Evolutionary conservation across 1,284 basidiomycete species (phyloP), one percentile per base, ranked within the genome.

Genomic region (Trichosporon ovoides): DNA sequence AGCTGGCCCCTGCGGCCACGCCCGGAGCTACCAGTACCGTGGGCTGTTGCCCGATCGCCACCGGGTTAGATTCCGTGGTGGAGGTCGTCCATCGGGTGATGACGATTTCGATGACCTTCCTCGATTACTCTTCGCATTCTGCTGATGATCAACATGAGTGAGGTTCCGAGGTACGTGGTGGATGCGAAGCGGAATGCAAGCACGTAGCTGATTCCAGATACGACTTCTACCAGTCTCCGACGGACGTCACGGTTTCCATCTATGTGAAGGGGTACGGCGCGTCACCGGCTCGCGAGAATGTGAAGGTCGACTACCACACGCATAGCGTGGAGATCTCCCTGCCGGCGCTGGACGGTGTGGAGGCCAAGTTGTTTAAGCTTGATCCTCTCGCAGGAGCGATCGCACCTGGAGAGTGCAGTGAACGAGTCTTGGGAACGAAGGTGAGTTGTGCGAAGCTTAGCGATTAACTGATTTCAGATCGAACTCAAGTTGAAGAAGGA

Each of bases 211-310:
- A 48, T 7, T 7, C 3, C 28, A 48, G 90, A 74, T 84, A 92
- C 78, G 89, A 91, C 74, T 93, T 88, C 76, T 93, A 92, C 76
- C 90, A 93, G 77, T 87, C 85, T 2, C 87, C 90, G 61, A 84
- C 88, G 56, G 81, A 78, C 62, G 72, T 92, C 58, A 89, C 81
- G 12, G 72, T 92, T 66, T 86, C 87, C 53, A 78, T 93, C 66
- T 92, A 91, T 70, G 84, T 92, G 77, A 85, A 85, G 68, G 85
- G 85, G 61, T 88, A 73, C 55, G 64, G 56, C 22, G 43, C 53
- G 7, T 38, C 64, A 10, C 62, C 55, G 1, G 36, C 84, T 34
- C 84, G 88, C 72, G 83, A 86, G 16, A 79, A 79, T 14, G 84
- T 91, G 53, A 78, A 79, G 12, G 77, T 93, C 62, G 73, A 80